Evolutionary conservation across 768 basidiomycete genomes (phyloP).

Genomic region (Brasilioporus rufonigricans): DNA sequence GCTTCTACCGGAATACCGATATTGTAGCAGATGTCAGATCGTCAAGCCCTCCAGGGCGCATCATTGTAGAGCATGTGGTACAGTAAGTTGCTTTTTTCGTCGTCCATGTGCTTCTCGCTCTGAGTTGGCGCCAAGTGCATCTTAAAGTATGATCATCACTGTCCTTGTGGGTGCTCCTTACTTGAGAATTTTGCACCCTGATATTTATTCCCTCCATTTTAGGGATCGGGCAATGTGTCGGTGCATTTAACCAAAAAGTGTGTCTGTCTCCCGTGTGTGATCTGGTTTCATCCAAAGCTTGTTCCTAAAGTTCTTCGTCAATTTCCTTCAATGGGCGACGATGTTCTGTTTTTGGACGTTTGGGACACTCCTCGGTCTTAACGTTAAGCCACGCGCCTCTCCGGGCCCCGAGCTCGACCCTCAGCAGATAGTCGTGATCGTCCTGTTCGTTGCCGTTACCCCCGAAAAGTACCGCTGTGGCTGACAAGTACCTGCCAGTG

Average conservation of each 20-base stretch:
- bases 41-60: conserved; percentile 75
- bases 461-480: not conserved
- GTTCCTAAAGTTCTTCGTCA: conserved; percentile 69
- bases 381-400: conserved; percentile 33
- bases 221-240: conserved; percentile 96
- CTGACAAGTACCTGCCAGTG: conserved; percentile 38
- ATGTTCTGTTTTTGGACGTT: conserved; percentile 65
- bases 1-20: conserved; percentile 62
- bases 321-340: conserved; percentile 65
- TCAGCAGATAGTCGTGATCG: conserved; percentile 71
- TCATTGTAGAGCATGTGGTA: conserved; percentile 83
- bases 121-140: conserved; percentile 54
- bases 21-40: conserved; percentile 60
- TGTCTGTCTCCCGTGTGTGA: conserved; percentile 6
- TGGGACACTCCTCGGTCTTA: conserved; percentile 55
- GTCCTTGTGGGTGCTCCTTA: conserved; percentile 61
- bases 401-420: conserved; percentile 46
- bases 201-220: not conserved
- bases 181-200: not conserved
- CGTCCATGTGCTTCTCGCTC: not conserved
- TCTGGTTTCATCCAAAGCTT: not conserved
- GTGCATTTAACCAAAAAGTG: conserved; percentile 88
- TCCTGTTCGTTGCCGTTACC: conserved; percentile 51
- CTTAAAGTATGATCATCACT: conserved; percentile 85
- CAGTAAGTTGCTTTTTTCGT: conserved; percentile 43